Evolutionary conservation across 1,139 yeast genomes (phyloP).

Genomic region (Suhomyces maxii): DNA sequence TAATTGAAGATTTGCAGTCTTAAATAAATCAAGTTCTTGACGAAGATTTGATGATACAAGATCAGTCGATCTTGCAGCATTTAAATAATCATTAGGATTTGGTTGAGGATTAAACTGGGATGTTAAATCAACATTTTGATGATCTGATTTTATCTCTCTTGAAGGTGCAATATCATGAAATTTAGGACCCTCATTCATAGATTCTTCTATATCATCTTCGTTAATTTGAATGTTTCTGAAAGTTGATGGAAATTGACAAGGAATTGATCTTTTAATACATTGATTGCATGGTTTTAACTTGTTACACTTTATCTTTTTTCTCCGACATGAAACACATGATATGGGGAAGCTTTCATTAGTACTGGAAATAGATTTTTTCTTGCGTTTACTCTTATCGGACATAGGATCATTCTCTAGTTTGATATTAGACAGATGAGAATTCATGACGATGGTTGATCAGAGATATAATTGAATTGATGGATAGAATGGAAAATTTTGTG

Average conservation of each 20-base stretch:
- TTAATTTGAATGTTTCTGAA: slow-evolving; percentile 38
- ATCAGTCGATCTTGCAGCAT: background rate
- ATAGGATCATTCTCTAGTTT: slow-evolving; percentile 2
- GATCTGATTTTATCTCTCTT: background rate
- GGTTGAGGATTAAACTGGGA: slow-evolving; percentile 2
- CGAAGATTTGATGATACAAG: slow-evolving; percentile 4
- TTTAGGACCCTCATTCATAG: background rate
- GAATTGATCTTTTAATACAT: slow-evolving; percentile 31
- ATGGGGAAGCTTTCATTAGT: slow-evolving; percentile 35
- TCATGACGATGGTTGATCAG: background rate
- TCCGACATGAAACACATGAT: slow-evolving; percentile 44
- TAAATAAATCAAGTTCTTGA: slow-evolving; percentile 8
- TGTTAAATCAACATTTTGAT: slow-evolving; percentile 1
- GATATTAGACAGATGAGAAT: background rate
- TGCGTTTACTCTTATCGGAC: slow-evolving; percentile 3
- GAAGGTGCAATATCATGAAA: background rate
- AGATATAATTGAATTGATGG: background rate
- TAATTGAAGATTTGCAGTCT: slow-evolving; percentile 21
- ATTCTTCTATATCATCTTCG: slow-evolving; percentile 21
- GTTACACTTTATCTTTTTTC: slow-evolving; percentile 44
- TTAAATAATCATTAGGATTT: background rate
- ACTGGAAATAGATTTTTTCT: slow-evolving; percentile 16
- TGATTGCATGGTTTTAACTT: slow-evolving; percentile 43
- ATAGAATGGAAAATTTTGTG: background rate
- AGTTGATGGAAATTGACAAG: slow-evolving; percentile 41